Evolutionary conservation across 208 protist genomes (phyloP), one percentile per base, ranked within the genome.

Genomic region (Leishmania major): DNA sequence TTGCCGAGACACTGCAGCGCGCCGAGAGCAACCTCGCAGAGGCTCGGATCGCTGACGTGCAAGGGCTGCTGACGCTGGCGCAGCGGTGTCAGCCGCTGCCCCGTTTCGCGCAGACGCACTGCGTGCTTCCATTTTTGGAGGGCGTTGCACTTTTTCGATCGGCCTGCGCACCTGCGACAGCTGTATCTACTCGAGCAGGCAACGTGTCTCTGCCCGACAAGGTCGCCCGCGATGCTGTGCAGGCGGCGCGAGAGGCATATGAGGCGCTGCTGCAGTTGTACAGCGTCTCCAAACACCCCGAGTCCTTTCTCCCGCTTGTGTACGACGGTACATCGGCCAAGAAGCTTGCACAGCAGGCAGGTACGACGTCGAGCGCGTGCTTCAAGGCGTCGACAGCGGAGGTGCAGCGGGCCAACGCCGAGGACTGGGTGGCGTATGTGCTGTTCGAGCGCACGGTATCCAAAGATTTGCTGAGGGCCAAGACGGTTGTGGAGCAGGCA

Each of bases 391-490:
- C 79, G 10, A 70, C 59, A 45, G 53, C 43, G 11, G 79, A 67
- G 37, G 81, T 88, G 55, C 80, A 81, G 43, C 78, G 87, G 73
- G 35, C 85, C 15, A 97, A 95, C 81, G 83, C 90, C 8, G 80
- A 75, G 45, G 94, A 97, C 77, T 97, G 94, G 92, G 74, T 89
- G 2, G 62, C 81, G 31, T 92, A 93, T 80, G 87, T 95, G 17
- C 66, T 69, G 17, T 97, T 97, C 74, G 94, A 97, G 83, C 89
- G 92, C 35, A 67, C 84, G 15, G 86, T 97, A 43, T 87, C 92
- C n/a, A 90, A 88, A 73, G 94, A 97, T 76, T 79, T 97, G 84
- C 37, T 77, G 43, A 77, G 77, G 43, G 85, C 92, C 43, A 87
- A 90, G 77, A 84, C 90, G 37, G 88, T 92, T 6, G 84, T 87